Conservation (phyloP, 345 rosid species). For the Microcos paniculata region DNA sequence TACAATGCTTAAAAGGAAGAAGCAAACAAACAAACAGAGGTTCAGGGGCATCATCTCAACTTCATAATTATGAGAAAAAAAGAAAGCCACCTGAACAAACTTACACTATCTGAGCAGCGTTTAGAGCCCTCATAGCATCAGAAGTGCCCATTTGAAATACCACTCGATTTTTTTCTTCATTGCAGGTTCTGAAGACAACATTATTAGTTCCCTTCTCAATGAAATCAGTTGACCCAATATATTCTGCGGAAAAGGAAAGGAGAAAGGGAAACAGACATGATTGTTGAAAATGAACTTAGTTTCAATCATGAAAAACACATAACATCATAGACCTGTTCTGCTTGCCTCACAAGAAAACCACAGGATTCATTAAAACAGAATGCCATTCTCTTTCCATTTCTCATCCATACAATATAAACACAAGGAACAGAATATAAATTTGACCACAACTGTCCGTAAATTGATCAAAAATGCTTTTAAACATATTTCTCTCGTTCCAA, state of each 20-base stretch:
- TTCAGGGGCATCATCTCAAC: background rate
- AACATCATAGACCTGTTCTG: background rate
- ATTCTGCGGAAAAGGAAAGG: constrained; percentile 42
- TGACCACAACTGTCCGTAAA: too few relatives aligned
- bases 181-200: constrained; percentile 82
- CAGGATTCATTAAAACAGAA: background rate
- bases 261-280: background rate
- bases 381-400: background rate
- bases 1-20: background rate
- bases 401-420: too few relatives aligned
- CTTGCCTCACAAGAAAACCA: background rate
- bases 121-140: constrained; percentile 87
- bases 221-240: constrained; percentile 62
- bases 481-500: too few relatives aligned
- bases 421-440: too few relatives aligned
- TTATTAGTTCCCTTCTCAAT: constrained; percentile 83
- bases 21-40: background rate
- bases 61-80: background rate
- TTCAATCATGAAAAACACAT: background rate
- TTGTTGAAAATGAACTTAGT: background rate
- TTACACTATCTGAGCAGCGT: constrained; percentile 81
- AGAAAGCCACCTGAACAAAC: constrained; percentile 11
- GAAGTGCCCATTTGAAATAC: constrained; percentile 95
- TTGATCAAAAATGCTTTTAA: too few relatives aligned
- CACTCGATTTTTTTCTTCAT: constrained; percentile 55